These are phyloP conservation scores for Arctium minus DNA, from an alignment of 129 eudicot genomes.

Conservation along the genomic window DNA sequence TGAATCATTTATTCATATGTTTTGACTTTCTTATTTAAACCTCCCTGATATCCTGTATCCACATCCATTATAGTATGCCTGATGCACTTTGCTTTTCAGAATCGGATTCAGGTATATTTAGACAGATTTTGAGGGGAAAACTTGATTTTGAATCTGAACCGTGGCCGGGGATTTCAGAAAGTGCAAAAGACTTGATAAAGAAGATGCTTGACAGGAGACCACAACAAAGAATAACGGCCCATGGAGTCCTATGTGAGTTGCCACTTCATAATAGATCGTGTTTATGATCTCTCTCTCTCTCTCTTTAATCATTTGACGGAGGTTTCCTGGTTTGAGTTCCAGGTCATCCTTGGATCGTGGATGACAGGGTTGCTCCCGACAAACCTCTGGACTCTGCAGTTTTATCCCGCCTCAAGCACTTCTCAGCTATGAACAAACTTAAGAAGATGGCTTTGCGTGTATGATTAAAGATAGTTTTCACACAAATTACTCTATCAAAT, in stretches of 20 bases:
- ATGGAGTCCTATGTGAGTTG: slow-evolving; percentile 50
- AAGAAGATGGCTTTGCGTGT: slow-evolving; percentile 70
- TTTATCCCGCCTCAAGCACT: slow-evolving; percentile 57
- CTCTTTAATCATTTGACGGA: neutral
- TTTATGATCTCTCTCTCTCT: neutral
- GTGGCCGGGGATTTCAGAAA: slow-evolving; percentile 50
- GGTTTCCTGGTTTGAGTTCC: neutral
- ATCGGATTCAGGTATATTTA: slow-evolving; percentile 49
- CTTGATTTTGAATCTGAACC: slow-evolving; percentile 52
- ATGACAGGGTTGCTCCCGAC: slow-evolving; percentile 58
- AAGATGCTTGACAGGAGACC: slow-evolving; percentile 50
- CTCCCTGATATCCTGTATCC: neutral
- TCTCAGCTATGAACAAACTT: slow-evolving; percentile 62
- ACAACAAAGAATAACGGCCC: slow-evolving; percentile 42
- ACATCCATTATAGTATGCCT: neutral
- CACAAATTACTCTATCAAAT: neutral
- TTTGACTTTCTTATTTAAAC: neutral
- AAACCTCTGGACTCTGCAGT: slow-evolving; percentile 62
- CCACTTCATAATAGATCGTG: neutral
- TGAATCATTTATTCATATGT: neutral
- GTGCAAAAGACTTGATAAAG: slow-evolving; percentile 50
- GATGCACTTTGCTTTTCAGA: slow-evolving; percentile 21
- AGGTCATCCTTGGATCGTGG: slow-evolving; percentile 71
- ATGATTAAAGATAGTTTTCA: slow-evolving; percentile 13
- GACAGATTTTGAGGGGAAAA: slow-evolving; percentile 46